Conservation (phyloP, 192 early-diverging fungal species). For the Coemansia asiatica region DNA sequence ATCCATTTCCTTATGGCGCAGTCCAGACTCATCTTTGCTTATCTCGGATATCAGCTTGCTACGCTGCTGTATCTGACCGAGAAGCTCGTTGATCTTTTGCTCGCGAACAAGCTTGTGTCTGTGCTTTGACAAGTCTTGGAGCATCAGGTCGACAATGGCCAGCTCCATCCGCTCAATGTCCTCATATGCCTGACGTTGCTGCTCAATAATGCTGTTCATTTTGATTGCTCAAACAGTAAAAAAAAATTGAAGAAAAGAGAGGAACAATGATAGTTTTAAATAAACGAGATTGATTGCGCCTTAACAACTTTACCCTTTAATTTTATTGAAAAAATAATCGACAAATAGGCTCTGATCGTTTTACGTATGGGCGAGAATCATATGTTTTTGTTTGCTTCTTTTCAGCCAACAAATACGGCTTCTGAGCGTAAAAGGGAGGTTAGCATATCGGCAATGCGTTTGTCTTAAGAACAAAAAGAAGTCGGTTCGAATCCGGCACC, state of each 20-base stretch:
- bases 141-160: slow-evolving; percentile 79
- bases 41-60: slow-evolving; percentile 64
- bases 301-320: no score
- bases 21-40: slow-evolving; percentile 71
- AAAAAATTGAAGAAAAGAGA: not conserved
- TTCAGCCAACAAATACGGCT: not conserved
- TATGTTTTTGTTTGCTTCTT: not conserved
- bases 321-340: not conserved
- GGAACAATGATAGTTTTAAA: not conserved
- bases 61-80: slow-evolving; percentile 69
- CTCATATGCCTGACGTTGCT: slow-evolving; percentile 78
- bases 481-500: slow-evolving; percentile 8
- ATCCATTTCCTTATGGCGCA: slow-evolving; percentile 68
- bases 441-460: slow-evolving; percentile 9
- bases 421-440: not conserved
- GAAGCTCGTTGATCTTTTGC: slow-evolving; percentile 70
- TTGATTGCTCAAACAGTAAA: not conserved
- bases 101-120: slow-evolving; percentile 79
- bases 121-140: slow-evolving; percentile 75
- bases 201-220: slow-evolving; percentile 69
- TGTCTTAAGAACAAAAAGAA: slow-evolving; percentile 11
- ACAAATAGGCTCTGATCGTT: slow-evolving; percentile 6
- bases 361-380: not conserved
- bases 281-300: no score
- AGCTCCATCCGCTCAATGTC: slow-evolving; percentile 91